Percentiles rank a stretch among this genome's conserved stretches.
phyloP scores from a whole-genome alignment of 352 stramenopile genomes.

The Pythium diclinum region DNA sequence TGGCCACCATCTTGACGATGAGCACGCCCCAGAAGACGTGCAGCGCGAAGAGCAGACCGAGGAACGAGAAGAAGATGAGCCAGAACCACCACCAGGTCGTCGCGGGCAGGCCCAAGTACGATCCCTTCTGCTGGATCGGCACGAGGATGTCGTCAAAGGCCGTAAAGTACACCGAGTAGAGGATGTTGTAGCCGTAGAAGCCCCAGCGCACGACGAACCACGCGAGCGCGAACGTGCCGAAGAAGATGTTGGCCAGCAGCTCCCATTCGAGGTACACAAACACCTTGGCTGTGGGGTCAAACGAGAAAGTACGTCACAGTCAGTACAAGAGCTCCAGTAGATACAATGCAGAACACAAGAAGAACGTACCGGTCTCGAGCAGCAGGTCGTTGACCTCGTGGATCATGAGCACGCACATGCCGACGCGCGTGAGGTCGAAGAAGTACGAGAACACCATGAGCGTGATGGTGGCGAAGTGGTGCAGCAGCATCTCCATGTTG shows the following conservation, averaged over 20 bases:
- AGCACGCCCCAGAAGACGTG: constrained; percentile 77
- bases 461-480: constrained; percentile 73
- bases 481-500: constrained; percentile 77
- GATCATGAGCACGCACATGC: constrained; percentile 79
- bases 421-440: constrained; percentile 66
- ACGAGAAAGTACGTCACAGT: constrained; percentile 3
- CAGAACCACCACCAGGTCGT: constrained; percentile 58
- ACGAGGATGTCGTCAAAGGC: constrained; percentile 53
- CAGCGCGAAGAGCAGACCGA: constrained; percentile 59
- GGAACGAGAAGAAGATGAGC: constrained; percentile 50
- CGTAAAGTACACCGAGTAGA: constrained; percentile 52
- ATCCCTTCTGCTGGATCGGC: constrained; percentile 42
- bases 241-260: constrained; percentile 64
- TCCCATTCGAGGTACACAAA: constrained; percentile 77
- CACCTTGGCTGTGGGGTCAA: constrained; percentile 53
- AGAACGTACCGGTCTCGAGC: constrained; percentile 49
- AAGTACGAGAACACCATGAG: constrained; percentile 79
- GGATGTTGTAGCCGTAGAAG: constrained; percentile 75
- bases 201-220: constrained; percentile 75
- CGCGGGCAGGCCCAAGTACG: constrained; percentile 34
- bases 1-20: constrained; percentile 74
- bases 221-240: constrained; percentile 59
- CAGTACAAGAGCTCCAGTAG: neutral
- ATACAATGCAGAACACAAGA: neutral
- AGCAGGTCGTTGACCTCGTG: constrained; percentile 80